phyloP scores from a whole-genome alignment of 148 eudicot species.

The Nepenthes gracilis region DNA sequence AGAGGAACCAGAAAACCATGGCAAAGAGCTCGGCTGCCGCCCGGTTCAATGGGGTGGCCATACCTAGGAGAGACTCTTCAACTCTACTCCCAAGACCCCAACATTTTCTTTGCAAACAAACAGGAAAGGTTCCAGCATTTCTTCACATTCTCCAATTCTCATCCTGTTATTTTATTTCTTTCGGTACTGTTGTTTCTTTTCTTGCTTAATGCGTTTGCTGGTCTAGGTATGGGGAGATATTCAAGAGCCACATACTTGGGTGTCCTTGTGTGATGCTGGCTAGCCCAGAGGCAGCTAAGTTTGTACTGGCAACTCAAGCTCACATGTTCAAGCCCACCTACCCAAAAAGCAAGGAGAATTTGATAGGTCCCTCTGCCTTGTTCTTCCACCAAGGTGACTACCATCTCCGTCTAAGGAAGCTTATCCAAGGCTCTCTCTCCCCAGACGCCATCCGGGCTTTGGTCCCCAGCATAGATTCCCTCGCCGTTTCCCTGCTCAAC shows the following conservation, averaged over 20 bases:
- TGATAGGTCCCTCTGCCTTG: constrained; percentile 37
- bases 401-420: constrained; percentile 33
- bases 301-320: constrained; percentile 29
- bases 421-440: constrained; percentile 27
- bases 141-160: neutral
- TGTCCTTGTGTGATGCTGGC: constrained; percentile 47
- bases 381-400: constrained; percentile 53
- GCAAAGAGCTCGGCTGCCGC: constrained; percentile 29
- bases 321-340: constrained; percentile 50
- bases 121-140: constrained; percentile 17
- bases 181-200: neutral
- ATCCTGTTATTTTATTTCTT: neutral
- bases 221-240: constrained; percentile 49
- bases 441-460: constrained; percentile 23
- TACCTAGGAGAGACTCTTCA: constrained; percentile 40
- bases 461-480: constrained; percentile 19
- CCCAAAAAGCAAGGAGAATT: constrained; percentile 44
- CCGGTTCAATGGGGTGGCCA: constrained; percentile 57
- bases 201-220: neutral
- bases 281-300: constrained; percentile 45
- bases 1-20: constrained; percentile 5
- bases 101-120: constrained; percentile 32
- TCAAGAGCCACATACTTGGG: constrained; percentile 45
- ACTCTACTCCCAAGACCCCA: constrained; percentile 50
- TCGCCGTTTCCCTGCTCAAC: constrained; percentile 22